Evolutionary conservation across 192 early-diverging fungal species (phyloP).

Genomic region (Podochytrium sp.): DNA sequence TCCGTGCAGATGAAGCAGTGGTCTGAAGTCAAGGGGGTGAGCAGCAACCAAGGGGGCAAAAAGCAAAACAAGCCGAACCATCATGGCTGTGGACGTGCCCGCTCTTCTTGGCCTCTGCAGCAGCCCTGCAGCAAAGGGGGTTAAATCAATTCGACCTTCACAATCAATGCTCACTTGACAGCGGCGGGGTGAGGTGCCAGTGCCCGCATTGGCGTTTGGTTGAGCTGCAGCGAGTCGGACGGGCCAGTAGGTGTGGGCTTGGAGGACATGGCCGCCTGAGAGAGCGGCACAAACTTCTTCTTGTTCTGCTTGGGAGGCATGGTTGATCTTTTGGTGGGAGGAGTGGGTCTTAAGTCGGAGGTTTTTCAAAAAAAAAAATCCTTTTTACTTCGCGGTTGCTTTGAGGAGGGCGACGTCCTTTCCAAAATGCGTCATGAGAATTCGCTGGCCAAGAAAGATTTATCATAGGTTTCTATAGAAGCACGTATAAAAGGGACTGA

Average conservation of each 20-base stretch:
- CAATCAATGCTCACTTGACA: not conserved
- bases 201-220: not conserved
- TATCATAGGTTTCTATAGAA: no score
- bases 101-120: not conserved
- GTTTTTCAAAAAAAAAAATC: no score
- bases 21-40: slow-evolving; percentile 8
- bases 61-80: not conserved
- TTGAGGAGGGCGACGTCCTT: no score
- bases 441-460: no score
- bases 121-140: not conserved
- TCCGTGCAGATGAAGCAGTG: slow-evolving; percentile 92
- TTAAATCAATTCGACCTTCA: not conserved
- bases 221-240: not conserved
- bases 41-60: not conserved
- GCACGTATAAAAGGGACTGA: no score
- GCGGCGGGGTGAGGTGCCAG: slow-evolving; percentile 22
- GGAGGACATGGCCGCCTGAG: not conserved
- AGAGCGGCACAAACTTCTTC: slow-evolving; percentile 26
- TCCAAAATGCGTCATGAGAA: no score
- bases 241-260: not conserved
- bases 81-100: not conserved
- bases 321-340: no score
- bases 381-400: no score
- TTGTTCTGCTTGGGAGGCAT: slow-evolving; percentile 17
- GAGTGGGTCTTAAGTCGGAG: no score